Evolutionary conservation across 306 rosid species (phyloP), one percentile per base, ranked within the genome.

Genomic region (Parietaria judaica): DNA sequence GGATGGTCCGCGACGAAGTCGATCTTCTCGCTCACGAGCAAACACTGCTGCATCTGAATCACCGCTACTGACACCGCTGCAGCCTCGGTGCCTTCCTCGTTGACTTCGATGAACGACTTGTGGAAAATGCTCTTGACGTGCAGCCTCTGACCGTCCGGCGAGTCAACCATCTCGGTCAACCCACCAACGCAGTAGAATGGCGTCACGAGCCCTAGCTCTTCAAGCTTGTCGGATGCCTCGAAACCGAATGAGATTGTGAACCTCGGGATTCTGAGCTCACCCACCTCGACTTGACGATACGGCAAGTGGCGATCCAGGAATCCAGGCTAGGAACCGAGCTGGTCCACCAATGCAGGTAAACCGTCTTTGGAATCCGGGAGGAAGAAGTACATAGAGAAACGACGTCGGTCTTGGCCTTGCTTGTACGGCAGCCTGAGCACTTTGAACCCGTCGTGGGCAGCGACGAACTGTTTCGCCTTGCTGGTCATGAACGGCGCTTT

Each of bases 11-110:
- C 98, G 15, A 88, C 92, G 47, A 91, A 88, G 75, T 91, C 86
- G 16, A 78, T 59, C 51, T 14, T 52, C 3, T 63, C 52, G 1
- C 47, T 6, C 7, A 11, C 0, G 7, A 0, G 9, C 14, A 69
- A 0, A 36, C 66, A 23, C 31, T 23, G 0, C 71, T 83, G 65
- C 12, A 56, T 0, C 1, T 0, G 0, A 17, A 89, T 35, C 2
- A 67, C 68, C 35, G 63, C 80, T 8, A 71, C 84, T 7, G 79
- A 70, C 41, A 79, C 88, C 17, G 85, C 90, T 3, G 88, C 96
- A 34, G 98, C 96, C 77, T 86, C 86, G 17, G 95, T 84, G 63
- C 96, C 94, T 82, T 80, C 81, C 76, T 92, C 98, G 3, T 92
- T 84, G 31, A 92, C 95, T 83, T 88, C 86, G 56, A 92, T 75